These are phyloP conservation scores for Lactifluus piperatus DNA, from an alignment of 768 basidiomycete species.

Conservation along the genomic window DNA sequence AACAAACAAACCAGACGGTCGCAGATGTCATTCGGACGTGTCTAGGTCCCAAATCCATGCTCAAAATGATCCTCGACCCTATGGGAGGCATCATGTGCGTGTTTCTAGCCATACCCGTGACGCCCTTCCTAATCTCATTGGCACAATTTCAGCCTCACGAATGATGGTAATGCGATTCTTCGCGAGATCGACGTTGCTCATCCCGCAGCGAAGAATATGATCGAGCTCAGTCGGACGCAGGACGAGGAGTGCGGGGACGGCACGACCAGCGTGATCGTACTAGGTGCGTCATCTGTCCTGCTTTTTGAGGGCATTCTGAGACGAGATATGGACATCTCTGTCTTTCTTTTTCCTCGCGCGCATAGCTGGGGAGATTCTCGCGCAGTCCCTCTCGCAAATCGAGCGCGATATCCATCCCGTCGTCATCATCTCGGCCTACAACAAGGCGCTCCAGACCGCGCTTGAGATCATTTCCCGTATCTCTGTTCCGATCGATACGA, in stretches of 20 bases:
- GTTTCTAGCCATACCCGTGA: constrained; percentile 14
- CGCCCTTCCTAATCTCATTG: background rate
- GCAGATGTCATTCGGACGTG: constrained; percentile 98
- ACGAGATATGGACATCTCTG: too few relatives aligned
- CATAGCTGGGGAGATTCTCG: constrained; percentile 92
- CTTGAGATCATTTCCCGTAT: constrained; percentile 83
- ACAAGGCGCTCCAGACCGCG: constrained; percentile 89
- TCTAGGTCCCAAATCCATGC: constrained; percentile 94
- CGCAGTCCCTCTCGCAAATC: constrained; percentile 85
- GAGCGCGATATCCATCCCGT: constrained; percentile 98
- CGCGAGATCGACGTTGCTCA: constrained; percentile 99
- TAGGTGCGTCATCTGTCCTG: constrained; percentile 48
- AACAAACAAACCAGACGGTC: constrained; percentile 84
- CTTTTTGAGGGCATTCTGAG: background rate
- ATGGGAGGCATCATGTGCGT: constrained; percentile 98
- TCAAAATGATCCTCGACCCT: constrained; percentile 99
- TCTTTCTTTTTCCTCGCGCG: background rate
- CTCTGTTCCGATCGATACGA: constrained; percentile 82
- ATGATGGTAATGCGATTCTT: constrained; percentile 98
- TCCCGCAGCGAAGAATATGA: constrained; percentile 99
- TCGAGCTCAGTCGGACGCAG: constrained; percentile 94
- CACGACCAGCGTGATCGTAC: constrained; percentile 95
- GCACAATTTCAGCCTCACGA: constrained; percentile 70
- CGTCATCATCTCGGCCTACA: constrained; percentile 97
- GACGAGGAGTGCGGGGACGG: constrained; percentile 99